phyloP scores from a whole-genome alignment of 345 rosid species.

The Pistacia atlantica region DNA sequence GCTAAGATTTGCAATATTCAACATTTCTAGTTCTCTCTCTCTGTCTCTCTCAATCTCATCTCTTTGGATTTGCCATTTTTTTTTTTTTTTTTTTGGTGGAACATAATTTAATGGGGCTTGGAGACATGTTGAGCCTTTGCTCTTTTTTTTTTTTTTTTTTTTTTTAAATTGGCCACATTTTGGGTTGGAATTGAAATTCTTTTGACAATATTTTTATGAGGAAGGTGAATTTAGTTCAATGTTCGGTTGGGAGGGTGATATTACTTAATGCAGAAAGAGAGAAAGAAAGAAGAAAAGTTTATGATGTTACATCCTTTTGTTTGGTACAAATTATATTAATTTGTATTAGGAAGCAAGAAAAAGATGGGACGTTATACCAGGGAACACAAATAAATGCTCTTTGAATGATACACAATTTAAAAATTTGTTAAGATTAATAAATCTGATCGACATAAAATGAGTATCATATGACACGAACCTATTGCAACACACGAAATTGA shows the following conservation, averaged over 20 bases:
- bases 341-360: neutral
- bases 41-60: neutral
- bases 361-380: neutral
- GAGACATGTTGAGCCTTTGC: conserved; percentile 33
- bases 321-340: too few relatives aligned
- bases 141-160: neutral
- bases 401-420: too few relatives aligned
- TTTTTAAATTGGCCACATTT: neutral
- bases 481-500: neutral
- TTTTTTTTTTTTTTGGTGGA: neutral
- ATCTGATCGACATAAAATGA: neutral
- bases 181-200: conserved; percentile 9
- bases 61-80: conserved; percentile 13
- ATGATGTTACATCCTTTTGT: too few relatives aligned
- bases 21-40: neutral
- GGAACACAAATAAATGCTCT: neutral
- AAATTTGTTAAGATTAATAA: too few relatives aligned
- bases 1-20: conserved; percentile 16
- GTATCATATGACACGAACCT: neutral
- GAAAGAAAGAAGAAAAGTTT: too few relatives aligned
- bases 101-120: conserved; percentile 28
- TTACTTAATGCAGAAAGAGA: neutral
- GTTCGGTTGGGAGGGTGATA: conserved; percentile 29
- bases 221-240: neutral
- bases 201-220: neutral